phyloP scores from a whole-genome alignment of 306 rosid species.

The Rosa persica region DNA sequence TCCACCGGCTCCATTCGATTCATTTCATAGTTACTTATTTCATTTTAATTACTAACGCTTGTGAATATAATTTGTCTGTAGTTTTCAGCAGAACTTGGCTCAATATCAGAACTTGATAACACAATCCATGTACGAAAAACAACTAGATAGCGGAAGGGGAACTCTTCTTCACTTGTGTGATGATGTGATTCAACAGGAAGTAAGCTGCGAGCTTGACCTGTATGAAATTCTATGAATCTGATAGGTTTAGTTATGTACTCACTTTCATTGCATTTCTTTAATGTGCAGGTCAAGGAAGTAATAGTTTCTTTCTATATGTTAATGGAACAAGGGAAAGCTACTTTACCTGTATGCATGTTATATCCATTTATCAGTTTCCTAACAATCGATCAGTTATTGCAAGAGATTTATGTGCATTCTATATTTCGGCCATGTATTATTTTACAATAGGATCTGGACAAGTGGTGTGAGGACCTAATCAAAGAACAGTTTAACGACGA shows the following conservation, averaged over 20 bases:
- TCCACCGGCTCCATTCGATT: background rate
- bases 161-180: conserved; percentile 98
- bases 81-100: conserved; percentile 91
- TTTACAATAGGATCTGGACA: conserved; percentile 71
- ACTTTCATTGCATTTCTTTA: background rate
- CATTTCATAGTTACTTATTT: background rate
- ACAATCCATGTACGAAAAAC: conserved; percentile 95
- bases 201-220: conserved; percentile 40
- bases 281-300: conserved; percentile 86
- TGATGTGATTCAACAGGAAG: conserved; percentile 98
- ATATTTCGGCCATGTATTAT: background rate
- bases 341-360: conserved; percentile 50
- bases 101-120: conserved; percentile 90
- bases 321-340: conserved; percentile 96
- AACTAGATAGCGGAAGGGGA: conserved; percentile 95
- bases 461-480: conserved; percentile 80
- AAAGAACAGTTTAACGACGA: conserved; percentile 73
- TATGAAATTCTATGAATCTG: background rate
- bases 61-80: conserved; percentile 27
- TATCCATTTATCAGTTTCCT: background rate
- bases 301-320: conserved; percentile 79
- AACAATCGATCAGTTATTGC: background rate
- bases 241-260: background rate
- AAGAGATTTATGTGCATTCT: background rate
- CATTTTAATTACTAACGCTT: conserved; percentile 12